These are phyloP conservation scores for Groenewaldozyma sp. DNA, from an alignment of 1,139 yeast genomes.

Conservation along the genomic window DNA sequence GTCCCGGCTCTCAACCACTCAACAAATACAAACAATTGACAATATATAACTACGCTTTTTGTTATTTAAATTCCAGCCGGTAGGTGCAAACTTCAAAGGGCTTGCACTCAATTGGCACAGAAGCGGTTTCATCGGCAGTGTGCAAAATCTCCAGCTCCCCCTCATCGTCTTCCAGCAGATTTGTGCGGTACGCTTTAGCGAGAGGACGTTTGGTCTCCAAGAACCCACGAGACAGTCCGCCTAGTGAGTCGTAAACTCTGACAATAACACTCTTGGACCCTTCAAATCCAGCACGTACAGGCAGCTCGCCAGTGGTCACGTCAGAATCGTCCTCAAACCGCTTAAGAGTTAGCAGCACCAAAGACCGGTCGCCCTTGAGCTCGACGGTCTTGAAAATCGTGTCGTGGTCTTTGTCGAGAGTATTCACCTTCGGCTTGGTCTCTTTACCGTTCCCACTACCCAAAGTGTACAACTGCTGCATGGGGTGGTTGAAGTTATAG, in stretches of 20 bases:
- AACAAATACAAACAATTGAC: too few relatives aligned
- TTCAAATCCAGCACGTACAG: constrained; percentile 35
- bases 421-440: too few relatives aligned
- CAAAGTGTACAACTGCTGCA: constrained; percentile 16
- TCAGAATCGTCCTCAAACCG: constrained; percentile 80
- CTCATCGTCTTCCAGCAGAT: constrained; percentile 61
- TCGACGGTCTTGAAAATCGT: constrained; percentile 22
- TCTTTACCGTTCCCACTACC: too few relatives aligned
- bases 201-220: constrained; percentile 38
- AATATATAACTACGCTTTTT: neutral
- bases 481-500: constrained; percentile 66
- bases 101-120: constrained; percentile 41
- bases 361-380: constrained; percentile 41
- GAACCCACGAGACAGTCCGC: constrained; percentile 57
- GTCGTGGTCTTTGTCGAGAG: constrained; percentile 10
- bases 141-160: constrained; percentile 32
- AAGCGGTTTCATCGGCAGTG: constrained; percentile 20
- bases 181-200: constrained; percentile 47
- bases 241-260: constrained; percentile 78
- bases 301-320: constrained; percentile 31
- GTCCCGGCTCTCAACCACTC: too few relatives aligned
- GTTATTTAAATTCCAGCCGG: constrained; percentile 18
- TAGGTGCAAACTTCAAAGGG: constrained; percentile 71
- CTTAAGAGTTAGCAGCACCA: constrained; percentile 70
- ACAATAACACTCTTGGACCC: constrained; percentile 43